Conservation (phyloP, 1,139 yeast species). For the Tardiomyces blankii region DNA sequence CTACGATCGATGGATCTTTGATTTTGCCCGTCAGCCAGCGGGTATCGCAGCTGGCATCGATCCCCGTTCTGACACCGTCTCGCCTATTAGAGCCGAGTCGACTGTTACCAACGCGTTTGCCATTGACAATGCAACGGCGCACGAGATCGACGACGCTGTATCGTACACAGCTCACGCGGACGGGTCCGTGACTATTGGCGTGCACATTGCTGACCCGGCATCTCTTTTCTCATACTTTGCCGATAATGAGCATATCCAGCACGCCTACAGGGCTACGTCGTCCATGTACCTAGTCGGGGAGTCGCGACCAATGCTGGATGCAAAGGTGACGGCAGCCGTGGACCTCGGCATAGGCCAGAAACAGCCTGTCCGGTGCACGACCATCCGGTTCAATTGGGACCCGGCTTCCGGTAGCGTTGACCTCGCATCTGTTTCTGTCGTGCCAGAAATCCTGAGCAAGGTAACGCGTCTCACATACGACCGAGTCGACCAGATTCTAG, state of each 20-base stretch:
- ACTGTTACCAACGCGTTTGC: conserved; percentile 44
- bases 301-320: conserved; percentile 53
- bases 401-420: neutral
- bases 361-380: neutral
- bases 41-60: neutral
- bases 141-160: conserved; percentile 89
- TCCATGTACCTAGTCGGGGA: conserved; percentile 70
- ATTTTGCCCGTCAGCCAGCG: neutral
- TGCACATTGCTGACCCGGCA: conserved; percentile 83
- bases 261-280: conserved; percentile 51
- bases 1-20: neutral
- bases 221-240: conserved; percentile 39
- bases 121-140: conserved; percentile 69
- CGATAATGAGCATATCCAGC: conserved; percentile 37
- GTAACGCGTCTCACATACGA: neutral
- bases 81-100: neutral
- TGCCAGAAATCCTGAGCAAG: neutral
- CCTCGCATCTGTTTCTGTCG: neutral
- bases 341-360: neutral
- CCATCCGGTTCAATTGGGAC: neutral
- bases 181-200: conserved; percentile 34
- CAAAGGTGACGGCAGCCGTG: neutral
- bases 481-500: neutral
- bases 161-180: conserved; percentile 37
- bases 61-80: neutral